Evolutionary conservation across 2,329 filamentous ascomycete genomes (phyloP).

Genomic region (Pestalotiopsis sp.): DNA sequence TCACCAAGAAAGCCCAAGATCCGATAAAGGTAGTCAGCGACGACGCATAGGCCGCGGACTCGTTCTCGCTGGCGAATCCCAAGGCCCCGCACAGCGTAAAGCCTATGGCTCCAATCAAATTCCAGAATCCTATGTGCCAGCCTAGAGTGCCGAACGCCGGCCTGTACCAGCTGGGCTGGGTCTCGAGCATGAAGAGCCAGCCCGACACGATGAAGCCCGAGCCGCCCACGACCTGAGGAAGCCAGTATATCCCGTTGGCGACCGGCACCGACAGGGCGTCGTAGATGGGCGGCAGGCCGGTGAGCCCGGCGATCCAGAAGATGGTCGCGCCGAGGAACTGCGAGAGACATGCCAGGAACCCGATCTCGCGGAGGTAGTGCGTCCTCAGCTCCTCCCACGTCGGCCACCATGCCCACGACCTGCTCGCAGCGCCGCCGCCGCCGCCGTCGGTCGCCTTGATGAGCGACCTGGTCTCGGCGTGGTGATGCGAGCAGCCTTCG

Average conservation of each 20-base stretch:
- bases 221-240: constrained; percentile 62
- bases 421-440: constrained; percentile 5
- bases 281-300: constrained; percentile 56
- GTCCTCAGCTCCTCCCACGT: constrained; percentile 53
- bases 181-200: constrained; percentile 65
- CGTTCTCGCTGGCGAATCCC: constrained; percentile 44
- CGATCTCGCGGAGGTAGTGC: constrained; percentile 62
- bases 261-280: constrained; percentile 44
- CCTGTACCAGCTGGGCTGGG: constrained; percentile 62
- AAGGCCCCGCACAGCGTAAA: constrained; percentile 63
- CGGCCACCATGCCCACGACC: constrained; percentile 54
- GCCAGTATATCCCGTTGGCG: constrained; percentile 60
- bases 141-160: constrained; percentile 58
- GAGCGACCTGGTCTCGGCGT: constrained; percentile 23
- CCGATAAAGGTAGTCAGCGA: constrained; percentile 50
- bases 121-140: constrained; percentile 69
- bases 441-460: constrained; percentile 7
- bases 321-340: constrained; percentile 61
- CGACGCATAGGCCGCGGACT: constrained; percentile 43
- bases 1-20: constrained; percentile 47
- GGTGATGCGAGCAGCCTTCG: constrained; percentile 26
- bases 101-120: constrained; percentile 61
- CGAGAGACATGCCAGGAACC: constrained; percentile 59
- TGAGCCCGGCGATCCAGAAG: constrained; percentile 65
- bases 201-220: constrained; percentile 60